A percentile compares a stretch with the other conserved stretches of the same genome.
phyloP scores from a whole-genome alignment of 2,329 filamentous ascomycete species.

The Epichloe amarillans region DNA sequence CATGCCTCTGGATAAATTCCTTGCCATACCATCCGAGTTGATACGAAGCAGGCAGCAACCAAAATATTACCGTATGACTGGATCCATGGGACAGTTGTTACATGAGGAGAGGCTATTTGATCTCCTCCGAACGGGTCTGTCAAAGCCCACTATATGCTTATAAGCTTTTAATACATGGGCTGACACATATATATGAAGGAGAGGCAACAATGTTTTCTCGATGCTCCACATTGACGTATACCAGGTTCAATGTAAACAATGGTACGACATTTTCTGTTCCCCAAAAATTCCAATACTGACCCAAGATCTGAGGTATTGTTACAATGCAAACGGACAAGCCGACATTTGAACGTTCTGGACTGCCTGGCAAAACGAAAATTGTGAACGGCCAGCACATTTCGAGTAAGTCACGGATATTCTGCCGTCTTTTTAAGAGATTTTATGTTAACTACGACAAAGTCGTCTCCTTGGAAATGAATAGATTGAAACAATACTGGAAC shows the following conservation, averaged over 20 bases:
- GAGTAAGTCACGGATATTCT: background rate
- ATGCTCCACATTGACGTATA: constrained; percentile 56
- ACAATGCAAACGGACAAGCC: constrained; percentile 68
- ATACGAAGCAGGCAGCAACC: constrained; percentile 22
- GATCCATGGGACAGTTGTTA: constrained; percentile 60
- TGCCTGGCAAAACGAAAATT: constrained; percentile 57
- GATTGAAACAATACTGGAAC: constrained; percentile 49
- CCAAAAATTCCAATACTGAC: background rate
- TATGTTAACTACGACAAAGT: constrained; percentile 31
- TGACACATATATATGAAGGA: constrained; percentile 31
- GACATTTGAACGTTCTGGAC: constrained; percentile 68
- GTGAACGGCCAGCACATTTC: constrained; percentile 9
- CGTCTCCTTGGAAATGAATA: constrained; percentile 62
- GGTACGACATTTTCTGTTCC: constrained; percentile 30
- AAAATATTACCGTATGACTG: constrained; percentile 53
- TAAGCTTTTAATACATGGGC: background rate
- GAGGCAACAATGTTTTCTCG: constrained; percentile 75
- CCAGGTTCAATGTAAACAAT: constrained; percentile 56
- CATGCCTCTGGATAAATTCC: constrained; percentile 51
- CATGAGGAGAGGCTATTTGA: constrained; percentile 66
- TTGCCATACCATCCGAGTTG: constrained; percentile 40
- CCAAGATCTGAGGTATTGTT: constrained; percentile 42
- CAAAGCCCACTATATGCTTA: background rate
- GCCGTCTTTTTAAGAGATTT: background rate
- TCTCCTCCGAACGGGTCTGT: constrained; percentile 65